Percentiles rank a stretch among this genome's conserved stretches.
phyloP scores from a whole-genome alignment of 208 protist genomes.

The Entamoeba invadens region DNA sequence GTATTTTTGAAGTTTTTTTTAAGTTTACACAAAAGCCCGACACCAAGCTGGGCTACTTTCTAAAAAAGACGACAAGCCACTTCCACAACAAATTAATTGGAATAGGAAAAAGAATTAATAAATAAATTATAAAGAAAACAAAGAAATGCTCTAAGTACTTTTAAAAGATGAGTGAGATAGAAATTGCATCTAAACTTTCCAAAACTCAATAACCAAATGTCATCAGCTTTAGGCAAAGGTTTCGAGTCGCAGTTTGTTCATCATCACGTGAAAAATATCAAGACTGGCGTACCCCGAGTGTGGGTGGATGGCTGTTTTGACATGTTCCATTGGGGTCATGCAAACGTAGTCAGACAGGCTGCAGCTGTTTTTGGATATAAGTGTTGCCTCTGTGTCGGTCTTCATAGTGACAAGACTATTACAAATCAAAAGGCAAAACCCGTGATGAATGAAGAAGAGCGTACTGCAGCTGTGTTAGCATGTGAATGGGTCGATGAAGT shows the following conservation, averaged over 20 bases:
- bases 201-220: no score
- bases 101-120: no score
- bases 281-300: neutral
- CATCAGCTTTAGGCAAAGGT: no score
- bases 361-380: conserved; percentile 60
- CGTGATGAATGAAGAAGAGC: conserved; percentile 81
- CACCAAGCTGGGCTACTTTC: no score
- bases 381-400: conserved; percentile 65
- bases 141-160: no score
- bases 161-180: no score
- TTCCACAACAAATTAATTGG: no score
- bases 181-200: no score
- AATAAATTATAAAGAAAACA: no score
- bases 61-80: no score
- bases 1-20: no score
- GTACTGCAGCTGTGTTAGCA: conserved; percentile 59
- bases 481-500: conserved; percentile 94
- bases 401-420: conserved; percentile 82
- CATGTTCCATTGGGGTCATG: conserved; percentile 59
- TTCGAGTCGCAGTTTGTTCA: neutral
- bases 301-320: conserved; percentile 54
- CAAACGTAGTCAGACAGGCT: conserved; percentile 53
- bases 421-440: conserved; percentile 73
- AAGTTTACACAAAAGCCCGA: no score
- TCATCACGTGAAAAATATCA: neutral